Evolutionary conservation across 306 rosid species (phyloP), one percentile per base, ranked within the genome.

Genomic region (Arachis stenosperma): DNA sequence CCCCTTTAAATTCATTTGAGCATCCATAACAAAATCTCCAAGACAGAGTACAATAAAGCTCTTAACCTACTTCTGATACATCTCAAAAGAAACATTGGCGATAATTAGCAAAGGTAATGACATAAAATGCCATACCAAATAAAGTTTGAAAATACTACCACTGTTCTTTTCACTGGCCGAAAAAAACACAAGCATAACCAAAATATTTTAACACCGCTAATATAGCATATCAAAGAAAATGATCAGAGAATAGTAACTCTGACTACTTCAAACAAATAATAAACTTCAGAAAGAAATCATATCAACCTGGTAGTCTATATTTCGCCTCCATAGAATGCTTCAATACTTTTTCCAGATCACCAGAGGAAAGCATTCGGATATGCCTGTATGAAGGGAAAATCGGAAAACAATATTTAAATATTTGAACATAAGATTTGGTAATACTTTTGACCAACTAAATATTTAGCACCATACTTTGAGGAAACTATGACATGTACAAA

Each of bases 261-360:
- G n/a, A 61, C 67, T 8, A 72, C 8, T 40, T 61, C 33, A 30
- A 64, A 70, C 63, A 43, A 77, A 69, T 10, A 73, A 27, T 29
- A 78, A 33, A 5, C 39, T 61, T 50, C 42, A 65, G 15, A 61
- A 61, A 84, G 54, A 81, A n/a, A 40, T 46, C 72, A 73, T 59
- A 75, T 81, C 75, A 77, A 94, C 99, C 97, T 91, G 99, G 99
- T 81, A 88, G 91, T 80, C 82, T 85, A 71, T 60, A 76, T 70
- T 81, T 70, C 0, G 91, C 73, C 85, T 80, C 88, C 51, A 79
- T 74, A 59, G 96, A 85, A 64, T 79, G 92, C 78, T 86, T 88
- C 61, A 87, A 77, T 56, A 77, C 84, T 80, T 88, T 84, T 82
- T 91, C 99, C 47, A 89, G 65, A 82, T 94, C 99, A 65, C 80